phyloP scores from a whole-genome alignment of 2,329 filamentous ascomycete species.

The Colletotrichum sp. region DNA sequence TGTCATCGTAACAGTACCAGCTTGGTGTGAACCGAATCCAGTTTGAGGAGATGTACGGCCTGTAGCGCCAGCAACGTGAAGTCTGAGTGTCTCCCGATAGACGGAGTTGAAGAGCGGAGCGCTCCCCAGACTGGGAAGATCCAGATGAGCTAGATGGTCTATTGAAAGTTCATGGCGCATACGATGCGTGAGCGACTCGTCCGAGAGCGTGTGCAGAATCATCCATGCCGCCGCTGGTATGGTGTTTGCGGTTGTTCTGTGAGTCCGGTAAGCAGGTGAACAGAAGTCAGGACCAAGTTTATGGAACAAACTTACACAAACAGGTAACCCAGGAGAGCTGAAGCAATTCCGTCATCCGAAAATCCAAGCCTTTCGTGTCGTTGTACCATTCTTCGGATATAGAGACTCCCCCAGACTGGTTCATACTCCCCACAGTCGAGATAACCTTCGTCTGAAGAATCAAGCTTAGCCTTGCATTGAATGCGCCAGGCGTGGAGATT shows the following conservation, averaged over 20 bases:
- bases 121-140: neutral
- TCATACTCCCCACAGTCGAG: neutral
- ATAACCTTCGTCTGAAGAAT: neutral
- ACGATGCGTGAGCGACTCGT: neutral
- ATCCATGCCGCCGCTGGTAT: conserved; percentile 10
- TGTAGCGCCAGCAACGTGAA: neutral
- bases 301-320: conserved; percentile 11
- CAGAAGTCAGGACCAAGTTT: neutral
- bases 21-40: neutral
- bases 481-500: neutral
- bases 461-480: neutral
- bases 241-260: conserved; percentile 5
- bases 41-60: neutral
- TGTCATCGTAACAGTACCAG: neutral
- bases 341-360: neutral
- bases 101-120: conserved; percentile 12
- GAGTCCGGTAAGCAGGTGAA: neutral
- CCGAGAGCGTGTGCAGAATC: neutral
- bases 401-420: conserved; percentile 3
- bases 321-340: conserved; percentile 3
- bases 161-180: neutral
- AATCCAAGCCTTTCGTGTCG: conserved; percentile 7
- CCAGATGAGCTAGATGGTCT: neutral
- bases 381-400: conserved; percentile 9
- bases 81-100: conserved; percentile 2